Evolutionary conservation across 75 land plant species (phyloP), one percentile per base, ranked within the genome.

Genomic region (Adiantum capillusveneris): DNA sequence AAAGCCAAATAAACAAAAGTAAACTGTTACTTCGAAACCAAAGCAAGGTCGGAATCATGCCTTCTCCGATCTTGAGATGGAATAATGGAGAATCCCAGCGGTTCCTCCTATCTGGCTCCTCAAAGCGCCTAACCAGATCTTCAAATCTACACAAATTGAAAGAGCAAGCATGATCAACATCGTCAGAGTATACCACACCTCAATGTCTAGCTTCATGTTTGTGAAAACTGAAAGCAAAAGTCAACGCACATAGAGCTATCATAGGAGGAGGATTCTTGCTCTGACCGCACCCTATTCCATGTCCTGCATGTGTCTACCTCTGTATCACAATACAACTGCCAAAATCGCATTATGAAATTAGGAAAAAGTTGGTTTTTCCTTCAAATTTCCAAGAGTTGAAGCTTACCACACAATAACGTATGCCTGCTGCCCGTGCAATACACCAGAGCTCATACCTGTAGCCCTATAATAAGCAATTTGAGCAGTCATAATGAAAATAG

Each of bases 371-470:
- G 37, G 9, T 34, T 34, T 9, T 9, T 9, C 3, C 7, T 5
- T 34, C 37, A 34, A 9, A 5, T 34, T 5, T 5, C 3, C 37
- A 5, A 34, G 3, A 3, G 7, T 21, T n/a, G n/a, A 1, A 46
- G 39, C 67, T 44, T 72, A 84, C 88, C 69, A 94, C 85, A 71
- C 98, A 94, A 36, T 94, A 94, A 66, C 80, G 84, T 52, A 82
- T 79, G 22, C 91, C 98, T 51, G 96, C 76, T 52, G 87, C 90
- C 52, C 96, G 75, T 58, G 98, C 98, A 71, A 94, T 52, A 60
- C 98, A 93, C 98, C 98, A 94, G 14, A 94, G 63, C 62, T 94
- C 98, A 58, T 94, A 94, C 75, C 98, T 75, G 67, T 94, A 94
- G 25, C 98, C 98, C 85, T 84, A 69, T 41, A 34, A 9, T 3